Percentiles rank a stretch among this genome's conserved stretches.
phyloP scores from a whole-genome alignment of 2,329 filamentous ascomycete genomes.

The Fusarium annulatum region DNA sequence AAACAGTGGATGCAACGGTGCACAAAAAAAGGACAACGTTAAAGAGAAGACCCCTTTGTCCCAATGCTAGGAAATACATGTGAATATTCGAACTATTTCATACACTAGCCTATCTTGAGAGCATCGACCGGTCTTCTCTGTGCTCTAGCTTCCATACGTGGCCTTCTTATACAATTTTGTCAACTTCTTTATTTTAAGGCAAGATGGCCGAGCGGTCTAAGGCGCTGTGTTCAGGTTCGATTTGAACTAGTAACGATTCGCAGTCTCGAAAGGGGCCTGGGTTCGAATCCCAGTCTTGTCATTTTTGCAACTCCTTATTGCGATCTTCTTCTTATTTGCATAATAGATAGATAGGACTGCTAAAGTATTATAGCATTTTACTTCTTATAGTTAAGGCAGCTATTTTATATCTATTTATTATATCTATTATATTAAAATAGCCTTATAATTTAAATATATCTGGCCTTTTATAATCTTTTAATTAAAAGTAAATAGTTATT shows the following conservation, averaged over 20 bases:
- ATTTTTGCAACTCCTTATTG: neutral
- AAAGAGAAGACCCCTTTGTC: rapidly evolving
- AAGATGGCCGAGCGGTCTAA: slow-evolving; percentile 40
- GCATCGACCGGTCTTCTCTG: rapidly evolving
- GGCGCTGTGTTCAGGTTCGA: slow-evolving; percentile 41
- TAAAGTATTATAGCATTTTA: no score
- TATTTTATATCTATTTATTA: no score
- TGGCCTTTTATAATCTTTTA: no score
- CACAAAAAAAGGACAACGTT: no score
- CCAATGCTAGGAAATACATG: rapidly evolving
- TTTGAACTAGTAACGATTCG: slow-evolving; percentile 35
- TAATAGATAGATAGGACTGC: no score
- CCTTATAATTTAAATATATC: no score
- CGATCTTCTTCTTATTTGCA: no score
- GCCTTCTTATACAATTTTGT: neutral
- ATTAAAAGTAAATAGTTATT: no score
- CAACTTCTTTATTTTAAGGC: rapidly evolving
- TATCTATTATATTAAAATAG: no score
- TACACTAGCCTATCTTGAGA: rapidly evolving
- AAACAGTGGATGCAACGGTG: no score
- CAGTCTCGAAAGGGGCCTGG: slow-evolving; percentile 42
- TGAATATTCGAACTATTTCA: rapidly evolving
- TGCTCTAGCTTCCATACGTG: rapidly evolving
- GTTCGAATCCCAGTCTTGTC: slow-evolving; percentile 41
- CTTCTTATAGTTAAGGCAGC: no score